Conservation (phyloP, 2,329 filamentous ascomycete species). For the Penicillium sp. region DNA sequence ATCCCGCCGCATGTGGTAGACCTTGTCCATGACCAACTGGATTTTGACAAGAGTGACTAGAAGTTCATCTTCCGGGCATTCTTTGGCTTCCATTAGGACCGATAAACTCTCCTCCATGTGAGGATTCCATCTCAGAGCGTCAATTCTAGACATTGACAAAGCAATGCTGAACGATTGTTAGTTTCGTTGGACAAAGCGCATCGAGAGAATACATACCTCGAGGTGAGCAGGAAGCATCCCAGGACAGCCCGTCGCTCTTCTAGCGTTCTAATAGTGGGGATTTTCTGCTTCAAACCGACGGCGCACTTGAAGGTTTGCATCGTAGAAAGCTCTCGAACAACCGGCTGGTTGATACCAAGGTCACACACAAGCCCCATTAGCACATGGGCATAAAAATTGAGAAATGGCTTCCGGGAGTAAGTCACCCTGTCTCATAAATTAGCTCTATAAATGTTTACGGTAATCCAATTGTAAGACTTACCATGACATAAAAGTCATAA, state of each 20-base stretch:
- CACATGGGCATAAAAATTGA: constrained; percentile 21
- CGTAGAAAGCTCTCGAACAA: constrained; percentile 10
- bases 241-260: constrained; percentile 51
- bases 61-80: constrained; percentile 49
- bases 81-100: constrained; percentile 44
- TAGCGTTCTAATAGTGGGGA: constrained; percentile 36
- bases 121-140: constrained; percentile 54
- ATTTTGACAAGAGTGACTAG: constrained; percentile 36
- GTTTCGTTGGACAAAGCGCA: not conserved
- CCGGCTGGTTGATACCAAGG: constrained; percentile 22
- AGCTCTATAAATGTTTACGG: not conserved
- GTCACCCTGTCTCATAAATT: constrained; percentile 16
- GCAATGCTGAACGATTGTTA: constrained; percentile 28
- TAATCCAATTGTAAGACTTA: constrained; percentile 1
- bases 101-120: constrained; percentile 57
- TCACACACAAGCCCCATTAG: constrained; percentile 24
- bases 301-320: constrained; percentile 22
- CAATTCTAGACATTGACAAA: constrained; percentile 33
- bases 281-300: constrained; percentile 14
- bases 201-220: constrained; percentile 25
- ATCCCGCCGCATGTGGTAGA: constrained; percentile 16
- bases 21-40: constrained; percentile 21
- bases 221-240: constrained; percentile 46
- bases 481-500: constrained; percentile 23
- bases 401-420: constrained; percentile 15